Base-by-base conservation (phyloP, 2,329 filamentous ascomycete species). In the Colletotrichum cuscutae region DNA sequence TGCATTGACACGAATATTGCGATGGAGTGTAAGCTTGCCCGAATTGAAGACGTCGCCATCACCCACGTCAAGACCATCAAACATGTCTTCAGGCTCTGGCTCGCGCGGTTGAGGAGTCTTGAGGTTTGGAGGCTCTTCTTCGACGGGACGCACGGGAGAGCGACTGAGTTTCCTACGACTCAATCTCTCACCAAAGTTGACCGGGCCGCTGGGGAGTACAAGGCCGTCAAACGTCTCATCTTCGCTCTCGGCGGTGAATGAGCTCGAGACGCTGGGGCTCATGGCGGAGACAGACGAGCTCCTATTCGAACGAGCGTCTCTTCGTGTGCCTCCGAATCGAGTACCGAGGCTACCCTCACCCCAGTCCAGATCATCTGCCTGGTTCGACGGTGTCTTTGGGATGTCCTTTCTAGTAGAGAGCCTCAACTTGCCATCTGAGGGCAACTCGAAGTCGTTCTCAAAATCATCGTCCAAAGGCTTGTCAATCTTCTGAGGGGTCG, bases 191-290 rank as follows among this genome's bases (percentile, higher is more conserved):
- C 90, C 89, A 78, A 98, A 93, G 81, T 98, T 92, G 65, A 99
- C 86, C 24, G 94, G 94, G 1, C 95, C 95, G 66, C 89, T 88
- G 0, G 97, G 97, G 22, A 98, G 87, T 24, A 98, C 86, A 15
- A 99, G 88, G n/a, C 96, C 96, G 73, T 97, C 94, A 73, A 98
- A 89, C 7, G 94, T 93, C 81, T 98, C 96, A 76, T 98, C 95
- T 79, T 98, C 96, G 79, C 95, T 98, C 84, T 98, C 97, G 11
- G 91, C 89, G 1, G 95, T 98, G 77, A 97, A 91, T 75, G 94
- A 97, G 82, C 96, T 98, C 24, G 95, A 94, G 68, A 97, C 89
- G 81, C 95, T 98, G 15, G 97, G 96, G 79, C 96, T 98, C 81
- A 98, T 89, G 32, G 94, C 94, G 52, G 95, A 98, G 46, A 93